Conservation (phyloP, 1,284 basidiomycete genomes). For the Cystobasidium sp. region DNA sequence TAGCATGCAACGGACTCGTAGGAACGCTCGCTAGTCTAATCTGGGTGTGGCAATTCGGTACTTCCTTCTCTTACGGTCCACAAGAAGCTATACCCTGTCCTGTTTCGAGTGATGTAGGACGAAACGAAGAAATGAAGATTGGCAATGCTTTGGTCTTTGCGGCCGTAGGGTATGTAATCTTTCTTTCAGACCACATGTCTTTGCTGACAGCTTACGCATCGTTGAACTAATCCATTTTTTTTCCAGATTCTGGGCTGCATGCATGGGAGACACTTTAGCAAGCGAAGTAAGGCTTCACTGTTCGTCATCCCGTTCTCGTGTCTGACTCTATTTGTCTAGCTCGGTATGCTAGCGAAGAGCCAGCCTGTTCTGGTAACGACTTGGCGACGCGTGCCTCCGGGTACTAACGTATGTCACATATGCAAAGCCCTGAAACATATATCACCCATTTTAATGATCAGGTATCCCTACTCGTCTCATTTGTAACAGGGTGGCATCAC, state of each 20-base stretch:
- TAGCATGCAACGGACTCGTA: constrained; percentile 69
- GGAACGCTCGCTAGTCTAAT: constrained; percentile 65
- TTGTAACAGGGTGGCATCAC: constrained; percentile 74
- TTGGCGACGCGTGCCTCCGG: constrained; percentile 73
- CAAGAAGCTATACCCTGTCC: constrained; percentile 51
- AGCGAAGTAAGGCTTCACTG: constrained; percentile 62
- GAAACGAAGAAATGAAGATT: constrained; percentile 50
- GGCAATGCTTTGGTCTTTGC: constrained; percentile 68
- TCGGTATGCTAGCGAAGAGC: constrained; percentile 76
- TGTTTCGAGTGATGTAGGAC: constrained; percentile 45
- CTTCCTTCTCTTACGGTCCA: constrained; percentile 53
- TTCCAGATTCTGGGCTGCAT: constrained; percentile 67
- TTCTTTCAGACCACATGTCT: not conserved
- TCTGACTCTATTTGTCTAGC: constrained; percentile 50
- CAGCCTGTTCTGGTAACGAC: constrained; percentile 77
- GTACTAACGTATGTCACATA: constrained; percentile 77
- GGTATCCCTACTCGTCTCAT: not conserved
- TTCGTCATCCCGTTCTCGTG: not conserved
- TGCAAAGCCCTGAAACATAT: too few relatives aligned
- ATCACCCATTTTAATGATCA: not conserved
- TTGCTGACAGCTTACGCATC: not conserved
- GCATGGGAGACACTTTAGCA: constrained; percentile 77
- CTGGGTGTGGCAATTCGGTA: constrained; percentile 64
- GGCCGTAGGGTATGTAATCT: constrained; percentile 69
- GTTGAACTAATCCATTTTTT: not conserved